Base-by-base conservation (phyloP, 1,284 basidiomycete genomes). In the Trichosporon sp. region DNA sequence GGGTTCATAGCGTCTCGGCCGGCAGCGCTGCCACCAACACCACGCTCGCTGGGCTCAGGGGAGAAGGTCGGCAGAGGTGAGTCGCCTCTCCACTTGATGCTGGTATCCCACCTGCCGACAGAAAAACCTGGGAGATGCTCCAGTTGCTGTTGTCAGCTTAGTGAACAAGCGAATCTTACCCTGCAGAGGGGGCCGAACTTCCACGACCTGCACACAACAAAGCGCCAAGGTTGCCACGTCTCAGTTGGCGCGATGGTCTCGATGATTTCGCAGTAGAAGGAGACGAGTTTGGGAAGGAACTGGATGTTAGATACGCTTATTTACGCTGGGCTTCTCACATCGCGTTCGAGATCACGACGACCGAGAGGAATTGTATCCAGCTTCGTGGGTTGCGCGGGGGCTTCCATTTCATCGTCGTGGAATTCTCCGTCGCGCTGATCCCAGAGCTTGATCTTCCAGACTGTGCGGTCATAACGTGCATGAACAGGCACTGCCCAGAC, bases 181-280 rank as follows among this genome's bases (percentile, higher is more conserved):
- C 21, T 21, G n/a, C 65, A 26, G 3, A 80, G 56, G 4, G 72
- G 48, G 0, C 67, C n/a, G 4, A 70, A 74, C 21, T 78, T 77
- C 12, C 38, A 26, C 0, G 51, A 61, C 14, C 69, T 73, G 65
- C 65, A 67, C 12, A 74, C 75, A 2, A 61, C 32, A n/a, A 43
- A 80, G 72, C 8, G 21, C 59, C 35, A 74, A 71, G 43, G 67
- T 76, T 73, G 46, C 79, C 54, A 79, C 75, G 75, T 16, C 64
- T 61, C 3, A 40, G 56, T 12, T 12, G 51, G 12, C 37, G 75
- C 3, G 54, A 66, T 37, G 14, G 75, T 68, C 3, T 78, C 73
- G 19, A 71, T 65, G 8, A 79, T 68, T n/a, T 82, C 80, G 0
- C 68, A 76, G 38, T 77, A 78, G 70, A 63, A 76, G 19, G 78